These are phyloP conservation scores for Vaccinium macrocarpon DNA, from an alignment of 148 eudicot species.

Conservation along the genomic window DNA sequence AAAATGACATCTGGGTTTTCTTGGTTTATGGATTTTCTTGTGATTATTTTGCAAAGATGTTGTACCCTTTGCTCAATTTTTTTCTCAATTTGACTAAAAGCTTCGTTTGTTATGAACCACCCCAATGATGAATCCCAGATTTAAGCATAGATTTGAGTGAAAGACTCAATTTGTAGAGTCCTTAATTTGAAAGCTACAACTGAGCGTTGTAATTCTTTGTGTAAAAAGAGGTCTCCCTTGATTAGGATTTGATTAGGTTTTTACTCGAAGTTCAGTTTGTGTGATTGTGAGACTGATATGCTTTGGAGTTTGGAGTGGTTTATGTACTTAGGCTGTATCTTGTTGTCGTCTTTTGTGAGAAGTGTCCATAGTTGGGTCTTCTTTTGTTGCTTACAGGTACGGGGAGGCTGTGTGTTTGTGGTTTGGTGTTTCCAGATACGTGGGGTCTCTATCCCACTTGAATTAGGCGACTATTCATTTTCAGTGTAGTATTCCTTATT, in stretches of 20 bases:
- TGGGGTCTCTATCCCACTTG: neutral
- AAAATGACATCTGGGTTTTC: neutral
- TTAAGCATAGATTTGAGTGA: neutral
- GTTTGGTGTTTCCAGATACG: neutral
- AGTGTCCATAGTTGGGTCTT: neutral
- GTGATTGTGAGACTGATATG: conserved; percentile 7
- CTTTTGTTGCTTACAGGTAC: neutral
- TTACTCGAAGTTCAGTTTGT: neutral
- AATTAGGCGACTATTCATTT: neutral
- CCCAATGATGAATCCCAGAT: neutral
- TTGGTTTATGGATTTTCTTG: neutral
- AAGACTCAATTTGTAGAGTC: neutral
- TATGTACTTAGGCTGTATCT: neutral
- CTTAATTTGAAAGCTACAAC: neutral
- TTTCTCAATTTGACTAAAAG: neutral
- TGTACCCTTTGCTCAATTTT: neutral
- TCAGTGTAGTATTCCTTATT: neutral
- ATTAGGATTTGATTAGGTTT: neutral
- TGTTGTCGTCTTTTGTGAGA: neutral
- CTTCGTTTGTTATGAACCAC: neutral
- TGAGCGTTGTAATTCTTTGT: neutral
- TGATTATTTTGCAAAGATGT: neutral
- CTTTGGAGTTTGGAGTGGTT: neutral
- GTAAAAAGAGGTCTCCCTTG: neutral
- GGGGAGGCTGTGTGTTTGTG: neutral